Conservation (phyloP, 2,329 filamentous ascomycete genomes). For the Pestalotiopsis fici region DNA sequence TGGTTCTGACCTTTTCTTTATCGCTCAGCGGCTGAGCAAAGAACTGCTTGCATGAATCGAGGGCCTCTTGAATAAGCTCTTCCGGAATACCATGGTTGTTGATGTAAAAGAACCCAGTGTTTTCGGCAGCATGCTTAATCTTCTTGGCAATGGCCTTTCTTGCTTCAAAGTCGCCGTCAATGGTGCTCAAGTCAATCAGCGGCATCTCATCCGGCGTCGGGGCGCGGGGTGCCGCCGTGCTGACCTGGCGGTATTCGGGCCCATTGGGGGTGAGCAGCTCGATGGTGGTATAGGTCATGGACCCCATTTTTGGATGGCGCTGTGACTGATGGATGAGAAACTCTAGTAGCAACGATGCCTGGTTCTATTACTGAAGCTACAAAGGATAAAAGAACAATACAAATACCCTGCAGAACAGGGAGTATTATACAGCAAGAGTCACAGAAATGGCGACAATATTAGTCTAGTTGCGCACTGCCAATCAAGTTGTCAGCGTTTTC, state of each 20-base stretch:
- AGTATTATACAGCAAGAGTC: no score
- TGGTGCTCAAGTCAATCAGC: slow-evolving; percentile 41
- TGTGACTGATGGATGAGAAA: not conserved
- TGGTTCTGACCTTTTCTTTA: slow-evolving; percentile 28
- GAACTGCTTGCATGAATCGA: slow-evolving; percentile 19
- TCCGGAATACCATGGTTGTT: slow-evolving; percentile 29
- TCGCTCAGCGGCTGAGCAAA: slow-evolving; percentile 24
- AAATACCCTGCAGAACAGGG: no score
- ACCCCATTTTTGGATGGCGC: slow-evolving; percentile 6
- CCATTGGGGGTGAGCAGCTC: slow-evolving; percentile 45
- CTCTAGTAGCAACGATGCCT: not conserved
- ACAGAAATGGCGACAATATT: no score
- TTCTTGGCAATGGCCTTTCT: slow-evolving; percentile 36
- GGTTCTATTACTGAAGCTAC: not conserved
- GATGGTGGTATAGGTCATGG: slow-evolving; percentile 30
- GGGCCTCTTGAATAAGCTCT: slow-evolving; percentile 29
- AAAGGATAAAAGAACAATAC: no score
- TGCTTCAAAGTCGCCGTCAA: slow-evolving; percentile 33
- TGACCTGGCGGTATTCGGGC: slow-evolving; percentile 43
- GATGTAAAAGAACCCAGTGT: slow-evolving; percentile 47
- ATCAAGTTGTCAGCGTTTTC: not conserved
- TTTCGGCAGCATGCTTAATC: slow-evolving; percentile 28
- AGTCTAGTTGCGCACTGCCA: not conserved
- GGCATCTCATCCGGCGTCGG: slow-evolving; percentile 44
- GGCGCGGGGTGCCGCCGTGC: slow-evolving; percentile 38